Base-by-base conservation (phyloP, 352 stramenopile genomes). In the Phytophthora ohioensis region DNA sequence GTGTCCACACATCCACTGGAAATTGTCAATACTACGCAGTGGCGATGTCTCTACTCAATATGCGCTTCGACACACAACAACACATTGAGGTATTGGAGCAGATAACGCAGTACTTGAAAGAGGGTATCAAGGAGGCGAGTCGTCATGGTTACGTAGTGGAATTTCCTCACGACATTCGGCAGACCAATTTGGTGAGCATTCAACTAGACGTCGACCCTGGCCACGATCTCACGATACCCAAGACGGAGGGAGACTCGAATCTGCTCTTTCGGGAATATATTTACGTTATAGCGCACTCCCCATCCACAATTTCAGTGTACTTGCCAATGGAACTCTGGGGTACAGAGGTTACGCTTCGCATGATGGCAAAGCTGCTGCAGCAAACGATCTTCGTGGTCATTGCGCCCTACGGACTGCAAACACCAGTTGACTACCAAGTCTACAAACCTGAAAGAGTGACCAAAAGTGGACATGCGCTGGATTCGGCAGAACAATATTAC, bases 21-120 rank as follows among this genome's bases (percentile, higher is more conserved):
- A 73, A 69, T 45, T 69, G 66, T 13, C 66, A 69, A 43, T 73
- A 64, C 52, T 69, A 69, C 34, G 51, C 58, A 64, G 21, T 69
- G 9, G 66, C 66, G 5, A 73, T 65, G 59, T 32, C 58, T 15
- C 32, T 69, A 10, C 43, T 73, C 1, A 27, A 61, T 7, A n/a
- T 52, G 15, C 4, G 15, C 13, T 69, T 69, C 21, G 53, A 69
- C 32, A 56, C 59, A 10, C 21, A 45, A 10, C 43, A 54, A 8
- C 41, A 64, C 9, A 5, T 60, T 47, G 34, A 60, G 4, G 32
- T 15, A 1, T 57, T 69, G 52, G 43, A 69, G 21, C 41, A 47
- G 17, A 4, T 69, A 36, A 69, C 58, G 2, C 43, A 42, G 21
- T 5, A 49, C 13, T 54, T 73, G 31, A 73, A 73, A 17, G 21